Conservation (phyloP, 306 rosid genomes). For the Inga leiocalycina region DNA sequence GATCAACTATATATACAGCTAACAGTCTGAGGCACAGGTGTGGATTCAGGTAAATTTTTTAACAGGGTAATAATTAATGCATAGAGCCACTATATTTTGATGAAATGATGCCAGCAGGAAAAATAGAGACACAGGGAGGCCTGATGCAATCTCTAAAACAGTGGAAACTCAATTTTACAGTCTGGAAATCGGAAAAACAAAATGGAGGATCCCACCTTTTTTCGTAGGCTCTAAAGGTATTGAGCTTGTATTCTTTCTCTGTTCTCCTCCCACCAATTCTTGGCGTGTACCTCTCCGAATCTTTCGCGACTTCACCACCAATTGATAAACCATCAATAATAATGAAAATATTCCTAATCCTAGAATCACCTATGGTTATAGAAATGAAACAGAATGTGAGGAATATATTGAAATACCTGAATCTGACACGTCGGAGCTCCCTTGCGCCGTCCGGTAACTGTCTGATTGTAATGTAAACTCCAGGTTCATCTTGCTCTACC, state of each 20-base stretch:
- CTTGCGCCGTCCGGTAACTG: conserved; percentile 80
- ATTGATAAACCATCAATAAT: conserved; percentile 2
- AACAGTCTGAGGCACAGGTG: neutral
- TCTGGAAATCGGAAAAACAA: conserved; percentile 37
- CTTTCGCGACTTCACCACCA: conserved; percentile 68
- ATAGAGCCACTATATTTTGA: conserved; percentile 36
- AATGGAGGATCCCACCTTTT: conserved; percentile 37
- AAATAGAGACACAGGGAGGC: neutral
- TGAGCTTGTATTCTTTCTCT: conserved; percentile 95
- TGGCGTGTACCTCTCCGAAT: conserved; percentile 83
- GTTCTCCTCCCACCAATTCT: conserved; percentile 95
- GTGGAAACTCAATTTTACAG: neutral
- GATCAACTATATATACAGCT: neutral
- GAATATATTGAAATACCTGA: conserved; percentile 58
- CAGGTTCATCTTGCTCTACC: conserved; percentile 95
- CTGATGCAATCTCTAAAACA: neutral
- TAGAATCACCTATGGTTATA: neutral
- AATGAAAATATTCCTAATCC: neutral
- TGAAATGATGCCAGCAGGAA: conserved; percentile 35
- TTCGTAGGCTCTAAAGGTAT: conserved; percentile 59
- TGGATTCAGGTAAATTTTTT: neutral
- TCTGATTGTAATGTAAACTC: conserved; percentile 84
- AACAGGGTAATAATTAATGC: conserved; percentile 34
- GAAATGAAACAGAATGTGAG: conserved; percentile 1
- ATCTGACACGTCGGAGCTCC: conserved; percentile 90